Evolutionary conservation across 352 stramenopile species (phyloP).

Genomic region (Phytophthora macrochlamydospora): DNA sequence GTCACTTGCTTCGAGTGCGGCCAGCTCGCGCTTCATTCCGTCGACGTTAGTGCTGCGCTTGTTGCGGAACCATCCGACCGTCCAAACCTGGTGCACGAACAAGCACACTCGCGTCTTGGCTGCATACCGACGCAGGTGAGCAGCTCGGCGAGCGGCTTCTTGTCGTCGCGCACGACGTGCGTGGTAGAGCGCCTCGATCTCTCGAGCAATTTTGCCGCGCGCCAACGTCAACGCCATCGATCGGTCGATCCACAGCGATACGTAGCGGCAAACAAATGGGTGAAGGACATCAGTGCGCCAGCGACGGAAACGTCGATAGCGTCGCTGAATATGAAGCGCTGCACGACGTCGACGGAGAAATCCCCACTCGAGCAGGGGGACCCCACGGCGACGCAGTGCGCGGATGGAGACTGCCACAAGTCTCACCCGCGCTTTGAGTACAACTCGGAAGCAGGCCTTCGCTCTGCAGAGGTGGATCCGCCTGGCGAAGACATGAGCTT

Average conservation of each 20-base stretch:
- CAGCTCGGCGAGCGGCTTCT: slow-evolving; percentile 16
- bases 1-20: slow-evolving; percentile 31
- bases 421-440: slow-evolving; percentile 24
- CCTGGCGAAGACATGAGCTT: slow-evolving; percentile 35
- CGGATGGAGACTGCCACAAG: slow-evolving; percentile 37
- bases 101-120: slow-evolving; percentile 52
- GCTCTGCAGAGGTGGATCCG: slow-evolving; percentile 30
- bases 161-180: slow-evolving; percentile 11
- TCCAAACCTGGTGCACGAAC: slow-evolving; percentile 51
- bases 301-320: slow-evolving; percentile 22
- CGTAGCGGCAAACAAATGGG: slow-evolving; percentile 18
- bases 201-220: slow-evolving; percentile 15
- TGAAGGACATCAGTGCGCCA: slow-evolving; percentile 24
- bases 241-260: slow-evolving; percentile 16
- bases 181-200: slow-evolving; percentile 20
- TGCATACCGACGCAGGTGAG: slow-evolving; percentile 35
- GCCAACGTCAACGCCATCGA: slow-evolving; percentile 9
- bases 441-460: slow-evolving; percentile 32
- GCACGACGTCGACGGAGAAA: slow-evolving; percentile 34
- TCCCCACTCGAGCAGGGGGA: slow-evolving; percentile 31
- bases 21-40: slow-evolving; percentile 29
- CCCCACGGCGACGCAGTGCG: slow-evolving; percentile 31
- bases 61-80: slow-evolving; percentile 33
- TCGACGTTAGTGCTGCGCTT: slow-evolving; percentile 37
- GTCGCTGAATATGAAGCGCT: slow-evolving; percentile 36